These are phyloP conservation scores for Metschnikowia bowlesiae DNA, from an alignment of 805 yeast genomes.

Conservation along the genomic window DNA sequence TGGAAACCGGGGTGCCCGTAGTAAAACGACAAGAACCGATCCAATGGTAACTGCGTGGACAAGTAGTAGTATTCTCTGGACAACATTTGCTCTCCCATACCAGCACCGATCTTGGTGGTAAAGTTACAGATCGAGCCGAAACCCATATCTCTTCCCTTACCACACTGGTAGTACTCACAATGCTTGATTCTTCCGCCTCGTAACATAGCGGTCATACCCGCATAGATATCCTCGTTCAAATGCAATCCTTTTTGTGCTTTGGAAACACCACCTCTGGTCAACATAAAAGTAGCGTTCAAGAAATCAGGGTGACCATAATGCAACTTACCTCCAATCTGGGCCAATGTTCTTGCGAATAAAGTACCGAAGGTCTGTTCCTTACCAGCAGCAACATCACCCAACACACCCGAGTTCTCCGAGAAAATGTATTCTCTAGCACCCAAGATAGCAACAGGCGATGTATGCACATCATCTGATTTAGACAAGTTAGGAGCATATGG, in stretches of 20 bases:
- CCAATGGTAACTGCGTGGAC: conserved; percentile 72
- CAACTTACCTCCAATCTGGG: conserved; percentile 75
- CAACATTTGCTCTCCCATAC: conserved; percentile 86
- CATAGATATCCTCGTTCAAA: conserved; percentile 80
- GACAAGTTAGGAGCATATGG: conserved; percentile 75
- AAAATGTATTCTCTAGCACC: conserved; percentile 83
- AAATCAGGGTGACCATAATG: conserved; percentile 90
- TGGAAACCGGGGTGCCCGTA: conserved; percentile 89
- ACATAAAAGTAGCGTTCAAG: conserved; percentile 69
- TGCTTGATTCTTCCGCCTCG: conserved; percentile 84
- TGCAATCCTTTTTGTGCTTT: conserved; percentile 82
- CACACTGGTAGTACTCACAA: conserved; percentile 80
- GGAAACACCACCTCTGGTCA: conserved; percentile 83
- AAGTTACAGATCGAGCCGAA: conserved; percentile 79
- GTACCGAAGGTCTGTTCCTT: conserved; percentile 88
- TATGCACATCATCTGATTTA: conserved; percentile 42
- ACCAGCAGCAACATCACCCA: conserved; percentile 86
- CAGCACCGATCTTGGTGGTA: conserved; percentile 82
- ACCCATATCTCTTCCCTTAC: conserved; percentile 83
- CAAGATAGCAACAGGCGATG: conserved; percentile 69
- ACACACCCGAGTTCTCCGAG: conserved; percentile 75
- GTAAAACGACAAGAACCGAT: conserved; percentile 72
- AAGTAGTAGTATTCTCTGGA: conserved; percentile 78
- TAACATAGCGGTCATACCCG: conserved; percentile 74
- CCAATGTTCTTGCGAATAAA: conserved; percentile 74